These are phyloP conservation scores for Martiniozyma asiatica DNA, from an alignment of 1,139 yeast species.

Conservation along the genomic window DNA sequence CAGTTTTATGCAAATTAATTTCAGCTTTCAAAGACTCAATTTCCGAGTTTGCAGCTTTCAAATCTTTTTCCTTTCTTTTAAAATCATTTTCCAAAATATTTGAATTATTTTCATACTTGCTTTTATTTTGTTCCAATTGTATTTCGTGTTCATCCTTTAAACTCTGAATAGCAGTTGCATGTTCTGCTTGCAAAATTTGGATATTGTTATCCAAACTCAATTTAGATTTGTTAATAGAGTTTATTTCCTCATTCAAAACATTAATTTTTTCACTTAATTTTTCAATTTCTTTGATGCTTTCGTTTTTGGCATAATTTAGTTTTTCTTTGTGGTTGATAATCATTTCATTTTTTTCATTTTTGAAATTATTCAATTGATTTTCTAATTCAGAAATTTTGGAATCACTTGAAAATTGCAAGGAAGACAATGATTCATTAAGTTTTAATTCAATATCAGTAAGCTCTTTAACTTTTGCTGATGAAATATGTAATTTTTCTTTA, in stretches of 20 bases:
- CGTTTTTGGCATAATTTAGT: not conserved
- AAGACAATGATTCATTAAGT: conserved; percentile 4
- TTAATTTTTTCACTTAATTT: not conserved
- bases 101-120: not conserved
- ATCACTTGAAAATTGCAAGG: conserved; percentile 3
- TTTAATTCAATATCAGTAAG: not conserved
- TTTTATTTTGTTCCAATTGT: not conserved
- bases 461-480: not conserved
- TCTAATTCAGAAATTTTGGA: conserved; percentile 3
- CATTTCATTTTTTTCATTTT: conserved; percentile 2
- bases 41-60: not conserved
- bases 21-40: conserved; percentile 5
- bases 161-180: too few species aligned
- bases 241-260: not conserved
- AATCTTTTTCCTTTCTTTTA: not conserved
- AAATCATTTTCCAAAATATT: not conserved
- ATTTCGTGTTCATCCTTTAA: too few species aligned
- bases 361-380: conserved; percentile 1
- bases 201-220: too few species aligned
- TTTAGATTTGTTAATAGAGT: not conserved
- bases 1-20: conserved; percentile 1
- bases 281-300: not conserved
- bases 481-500: not conserved
- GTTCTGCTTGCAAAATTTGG: too few species aligned
- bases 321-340: conserved; percentile 1